A percentile compares a stretch with the other conserved stretches of the same genome.
These are phyloP conservation scores for Morella rubra DNA, from an alignment of 306 rosid genomes.

Conservation along the genomic window DNA sequence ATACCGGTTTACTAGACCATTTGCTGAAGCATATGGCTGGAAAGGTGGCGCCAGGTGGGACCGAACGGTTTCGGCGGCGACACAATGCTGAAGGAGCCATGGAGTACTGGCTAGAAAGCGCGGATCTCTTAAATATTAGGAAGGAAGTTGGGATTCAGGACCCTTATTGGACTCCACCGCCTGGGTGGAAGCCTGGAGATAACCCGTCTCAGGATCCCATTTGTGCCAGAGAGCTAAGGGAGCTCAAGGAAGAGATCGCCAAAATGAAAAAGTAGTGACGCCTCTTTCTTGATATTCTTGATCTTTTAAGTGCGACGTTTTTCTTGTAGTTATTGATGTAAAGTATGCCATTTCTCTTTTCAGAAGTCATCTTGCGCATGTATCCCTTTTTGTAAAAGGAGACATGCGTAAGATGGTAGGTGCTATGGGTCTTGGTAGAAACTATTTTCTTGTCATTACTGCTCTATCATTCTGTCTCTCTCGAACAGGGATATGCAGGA, in stretches of 20 bases:
- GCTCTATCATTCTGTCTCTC: background rate
- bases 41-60: slow-evolving; percentile 80
- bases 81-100: slow-evolving; percentile 89
- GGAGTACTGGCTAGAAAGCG: slow-evolving; percentile 94
- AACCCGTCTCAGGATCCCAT: slow-evolving; percentile 56
- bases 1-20: slow-evolving; percentile 89
- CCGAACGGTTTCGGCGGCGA: slow-evolving; percentile 67
- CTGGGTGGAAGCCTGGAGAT: slow-evolving; percentile 85
- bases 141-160: slow-evolving; percentile 78
- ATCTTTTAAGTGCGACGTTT: background rate
- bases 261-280: slow-evolving; percentile 52
- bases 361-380: background rate
- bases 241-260: slow-evolving; percentile 58
- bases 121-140: slow-evolving; percentile 64
- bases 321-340: background rate
- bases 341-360: background rate
- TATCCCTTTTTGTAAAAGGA: background rate
- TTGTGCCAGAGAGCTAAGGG: slow-evolving; percentile 46
- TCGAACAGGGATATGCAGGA: slow-evolving; percentile 44
- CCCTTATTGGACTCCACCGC: slow-evolving; percentile 85
- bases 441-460: background rate
- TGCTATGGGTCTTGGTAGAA: background rate
- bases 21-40: slow-evolving; percentile 94
- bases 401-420: no score
- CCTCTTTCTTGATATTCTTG: background rate